These are phyloP conservation scores for Didymella keratinophila DNA, from an alignment of 2,329 filamentous ascomycete genomes.

Conservation along the genomic window DNA sequence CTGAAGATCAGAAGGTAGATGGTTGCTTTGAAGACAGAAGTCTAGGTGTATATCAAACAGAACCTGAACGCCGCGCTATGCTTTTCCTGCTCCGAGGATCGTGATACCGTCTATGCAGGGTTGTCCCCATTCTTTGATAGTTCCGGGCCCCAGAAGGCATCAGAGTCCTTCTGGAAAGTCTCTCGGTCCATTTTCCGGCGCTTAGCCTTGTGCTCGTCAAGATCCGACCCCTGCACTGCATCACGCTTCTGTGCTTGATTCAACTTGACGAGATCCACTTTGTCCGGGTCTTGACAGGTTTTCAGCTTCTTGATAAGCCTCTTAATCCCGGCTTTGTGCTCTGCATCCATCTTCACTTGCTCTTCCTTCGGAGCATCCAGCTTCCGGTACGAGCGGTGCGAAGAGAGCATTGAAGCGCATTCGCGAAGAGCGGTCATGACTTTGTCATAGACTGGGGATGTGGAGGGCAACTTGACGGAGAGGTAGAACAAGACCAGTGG, in stretches of 20 bases:
- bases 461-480: conserved; percentile 51
- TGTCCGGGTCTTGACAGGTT: conserved; percentile 76
- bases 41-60: conserved; percentile 2
- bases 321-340: conserved; percentile 60
- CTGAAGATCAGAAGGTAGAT: not conserved
- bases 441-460: conserved; percentile 39
- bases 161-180: conserved; percentile 53
- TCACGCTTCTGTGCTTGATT: conserved; percentile 67
- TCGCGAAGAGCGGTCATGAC: conserved; percentile 49
- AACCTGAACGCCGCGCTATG: conserved; percentile 20
- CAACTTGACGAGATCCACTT: conserved; percentile 73
- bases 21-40: not conserved
- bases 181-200: conserved; percentile 56
- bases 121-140: conserved; percentile 8
- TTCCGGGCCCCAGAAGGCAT: conserved; percentile 57
- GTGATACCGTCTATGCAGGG: conserved; percentile 1
- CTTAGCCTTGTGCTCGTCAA: conserved; percentile 55
- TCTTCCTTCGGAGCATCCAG: conserved; percentile 33
- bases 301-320: conserved; percentile 71
- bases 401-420: conserved; percentile 53
- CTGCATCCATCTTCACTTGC: conserved; percentile 45
- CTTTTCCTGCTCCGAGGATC: not conserved
- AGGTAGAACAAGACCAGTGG: conserved; percentile 63
- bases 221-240: conserved; percentile 42
- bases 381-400: conserved; percentile 35